These are phyloP conservation scores for Candida parachauliodes DNA, from an alignment of 805 yeast species.

Conservation along the genomic window DNA sequence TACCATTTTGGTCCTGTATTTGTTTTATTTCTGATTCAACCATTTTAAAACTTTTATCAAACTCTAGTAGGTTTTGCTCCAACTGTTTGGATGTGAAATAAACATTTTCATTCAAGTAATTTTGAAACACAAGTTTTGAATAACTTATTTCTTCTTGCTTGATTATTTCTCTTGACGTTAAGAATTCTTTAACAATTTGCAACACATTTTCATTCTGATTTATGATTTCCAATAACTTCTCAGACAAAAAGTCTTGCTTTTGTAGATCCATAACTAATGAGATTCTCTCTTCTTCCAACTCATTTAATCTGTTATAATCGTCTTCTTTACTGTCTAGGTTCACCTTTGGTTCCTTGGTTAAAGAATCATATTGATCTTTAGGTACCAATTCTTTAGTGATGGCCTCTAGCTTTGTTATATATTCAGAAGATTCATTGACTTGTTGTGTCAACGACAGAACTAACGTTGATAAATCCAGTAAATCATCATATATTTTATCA, in stretches of 20 bases:
- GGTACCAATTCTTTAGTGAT: constrained; percentile 18
- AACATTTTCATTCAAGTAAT: constrained; percentile 12
- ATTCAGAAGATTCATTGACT: constrained; percentile 17
- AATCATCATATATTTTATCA: constrained; percentile 19
- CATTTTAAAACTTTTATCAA: constrained; percentile 11
- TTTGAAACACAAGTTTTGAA: constrained; percentile 11
- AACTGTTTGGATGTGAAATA: constrained; percentile 14
- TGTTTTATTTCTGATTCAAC: constrained; percentile 6
- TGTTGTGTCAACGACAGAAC: constrained; percentile 17
- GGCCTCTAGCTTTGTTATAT: constrained; percentile 16
- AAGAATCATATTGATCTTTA: constrained; percentile 13
- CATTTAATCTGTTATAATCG: constrained; percentile 12
- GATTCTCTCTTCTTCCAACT: constrained; percentile 27
- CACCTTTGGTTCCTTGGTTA: neutral
- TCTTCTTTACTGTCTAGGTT: neutral
- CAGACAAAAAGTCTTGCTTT: constrained; percentile 30
- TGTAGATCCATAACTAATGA: constrained; percentile 37
- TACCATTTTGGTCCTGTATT: constrained; percentile 5
- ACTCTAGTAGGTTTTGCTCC: constrained; percentile 12
- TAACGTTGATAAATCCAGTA: constrained; percentile 14
- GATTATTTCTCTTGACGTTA: constrained; percentile 19
- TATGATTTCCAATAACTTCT: constrained; percentile 29
- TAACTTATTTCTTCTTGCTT: constrained; percentile 14
- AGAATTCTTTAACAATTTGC: constrained; percentile 28
- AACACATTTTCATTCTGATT: constrained; percentile 32